Evolutionary conservation across 1,284 basidiomycete species (phyloP).

Genomic region (Ceratobasidium sp.): DNA sequence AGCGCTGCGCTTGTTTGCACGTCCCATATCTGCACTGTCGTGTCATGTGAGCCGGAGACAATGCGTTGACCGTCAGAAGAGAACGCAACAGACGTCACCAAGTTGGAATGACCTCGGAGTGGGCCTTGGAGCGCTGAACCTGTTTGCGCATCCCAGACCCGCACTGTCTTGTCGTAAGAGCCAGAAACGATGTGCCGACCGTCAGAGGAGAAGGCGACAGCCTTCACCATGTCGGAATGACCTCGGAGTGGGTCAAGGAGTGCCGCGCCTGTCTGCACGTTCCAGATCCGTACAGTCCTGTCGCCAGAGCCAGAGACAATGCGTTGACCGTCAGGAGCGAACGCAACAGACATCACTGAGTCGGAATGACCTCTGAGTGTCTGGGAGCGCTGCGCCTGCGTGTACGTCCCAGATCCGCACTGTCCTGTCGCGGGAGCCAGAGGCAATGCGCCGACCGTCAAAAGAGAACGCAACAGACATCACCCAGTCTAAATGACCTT

Average conservation of each 20-base stretch:
- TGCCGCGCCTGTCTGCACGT: neutral
- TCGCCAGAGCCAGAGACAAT: too few relatives aligned
- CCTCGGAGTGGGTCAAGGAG: too few relatives aligned
- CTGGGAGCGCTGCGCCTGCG: neutral
- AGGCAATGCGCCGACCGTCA: too few relatives aligned
- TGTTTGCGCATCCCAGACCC: constrained; percentile 40
- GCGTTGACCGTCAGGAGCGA: too few relatives aligned
- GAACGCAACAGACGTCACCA: constrained; percentile 56
- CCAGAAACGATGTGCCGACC: constrained; percentile 36
- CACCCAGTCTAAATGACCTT: neutral
- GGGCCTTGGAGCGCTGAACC: constrained; percentile 11
- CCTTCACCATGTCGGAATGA: too few relatives aligned
- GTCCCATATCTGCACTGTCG: too few relatives aligned
- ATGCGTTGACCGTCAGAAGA: too few relatives aligned
- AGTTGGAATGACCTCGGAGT: constrained; percentile 22
- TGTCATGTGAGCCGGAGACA: too few relatives aligned
- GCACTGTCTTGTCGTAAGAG: constrained; percentile 45
- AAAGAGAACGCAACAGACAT: neutral
- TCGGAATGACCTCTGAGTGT: neutral
- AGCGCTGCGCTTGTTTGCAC: too few relatives aligned
- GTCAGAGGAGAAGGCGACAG: constrained; percentile 10
- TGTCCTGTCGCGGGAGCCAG: too few relatives aligned
- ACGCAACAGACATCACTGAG: too few relatives aligned
- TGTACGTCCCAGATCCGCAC: neutral
- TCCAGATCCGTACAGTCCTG: neutral